Base-by-base conservation (phyloP, 208 protist genomes). In the Acanthamoeba sp. region DNA sequence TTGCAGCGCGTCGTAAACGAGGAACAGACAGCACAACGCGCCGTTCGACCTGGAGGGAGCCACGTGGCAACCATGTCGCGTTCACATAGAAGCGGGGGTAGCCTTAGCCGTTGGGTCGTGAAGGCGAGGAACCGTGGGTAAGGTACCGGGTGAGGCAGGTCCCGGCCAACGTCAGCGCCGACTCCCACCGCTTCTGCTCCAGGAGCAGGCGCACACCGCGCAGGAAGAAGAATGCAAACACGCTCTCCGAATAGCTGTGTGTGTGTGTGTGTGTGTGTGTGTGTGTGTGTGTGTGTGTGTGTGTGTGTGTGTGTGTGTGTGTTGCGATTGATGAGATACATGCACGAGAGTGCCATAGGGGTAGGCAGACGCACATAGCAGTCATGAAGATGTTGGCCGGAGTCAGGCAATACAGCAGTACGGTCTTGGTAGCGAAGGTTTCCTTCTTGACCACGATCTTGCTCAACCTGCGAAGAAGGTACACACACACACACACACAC, bases 351-450 rank as follows among this genome's bases (percentile, higher is more conserved):
- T 78, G 69, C 0, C 9, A 7, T 20, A 2, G 57, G 9, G 57
- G 57, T 24, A n/a, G 6, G 16, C 55, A 12, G 29, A 34, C 24
- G 82, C 69, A 90, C 84, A 90, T 42, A 24, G 84, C 42, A 12
- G n/a, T 71, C 84, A 90, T 90, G 84, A 90, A 90, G 84, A 90
- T 90, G 55, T 69, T 90, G 84, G 84, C 84, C 34, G 84, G 84
- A 0, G 48, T 90, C 29, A 90, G 24, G 55, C 84, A 90, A 27
- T 90, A 90, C 29, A 90, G 84, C 18, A 90, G 57, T 0, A 69
- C 57, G 24, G 84, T 29, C 57, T 59, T 90, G 24, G n/a, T 90
- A 9, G 84, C 84, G 16, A 90, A 66, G 34, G 22, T 59, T 12
- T 90, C 57, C n/a, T 66, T 69, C 36, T 40, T 62, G 14, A 90